A percentile compares a stretch with the other conserved stretches of the same genome.
These are phyloP conservation scores for Vachellia collinsii DNA, from an alignment of 306 rosid species.

Conservation along the genomic window DNA sequence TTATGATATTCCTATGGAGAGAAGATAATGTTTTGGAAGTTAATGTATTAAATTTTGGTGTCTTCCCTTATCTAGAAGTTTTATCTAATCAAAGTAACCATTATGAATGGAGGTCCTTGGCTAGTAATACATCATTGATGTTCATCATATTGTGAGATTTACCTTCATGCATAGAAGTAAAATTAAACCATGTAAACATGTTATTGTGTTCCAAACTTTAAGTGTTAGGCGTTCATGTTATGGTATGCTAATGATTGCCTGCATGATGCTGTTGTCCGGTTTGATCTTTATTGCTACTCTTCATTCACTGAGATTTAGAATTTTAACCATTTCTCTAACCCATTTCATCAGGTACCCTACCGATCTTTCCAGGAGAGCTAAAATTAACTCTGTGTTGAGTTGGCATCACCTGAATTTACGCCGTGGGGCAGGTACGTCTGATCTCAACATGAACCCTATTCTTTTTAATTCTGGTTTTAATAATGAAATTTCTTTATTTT, in stretches of 20 bases:
- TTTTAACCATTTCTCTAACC: conserved; percentile 2
- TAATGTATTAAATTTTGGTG: conserved; percentile 7
- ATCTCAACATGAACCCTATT: conserved; percentile 23
- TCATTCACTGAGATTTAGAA: conserved; percentile 12
- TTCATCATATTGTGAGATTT: conserved; percentile 9
- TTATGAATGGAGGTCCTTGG: conserved; percentile 8
- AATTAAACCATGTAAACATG: conserved; percentile 1
- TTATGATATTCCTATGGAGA: conserved; percentile 8
- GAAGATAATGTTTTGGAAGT: not conserved
- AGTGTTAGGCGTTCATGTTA: not conserved
- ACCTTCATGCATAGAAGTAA: conserved; percentile 18
- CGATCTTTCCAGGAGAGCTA: conserved; percentile 82
- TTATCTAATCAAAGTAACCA: not conserved
- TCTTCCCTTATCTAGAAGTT: not conserved
- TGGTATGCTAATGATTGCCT: conserved; percentile 6
- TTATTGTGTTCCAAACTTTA: not conserved
- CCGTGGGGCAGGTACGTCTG: conserved; percentile 66
- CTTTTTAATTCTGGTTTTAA: conserved; percentile 28
- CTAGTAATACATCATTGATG: not conserved
- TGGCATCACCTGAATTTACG: conserved; percentile 93
- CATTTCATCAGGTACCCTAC: conserved; percentile 75
- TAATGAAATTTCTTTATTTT: conserved; percentile 13
- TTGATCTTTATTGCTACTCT: conserved; percentile 2
- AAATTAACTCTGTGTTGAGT: conserved; percentile 75
- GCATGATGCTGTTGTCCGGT: conserved; percentile 16